Conservation (phyloP, 768 basidiomycete species). For the Auricularia heimuer region DNA sequence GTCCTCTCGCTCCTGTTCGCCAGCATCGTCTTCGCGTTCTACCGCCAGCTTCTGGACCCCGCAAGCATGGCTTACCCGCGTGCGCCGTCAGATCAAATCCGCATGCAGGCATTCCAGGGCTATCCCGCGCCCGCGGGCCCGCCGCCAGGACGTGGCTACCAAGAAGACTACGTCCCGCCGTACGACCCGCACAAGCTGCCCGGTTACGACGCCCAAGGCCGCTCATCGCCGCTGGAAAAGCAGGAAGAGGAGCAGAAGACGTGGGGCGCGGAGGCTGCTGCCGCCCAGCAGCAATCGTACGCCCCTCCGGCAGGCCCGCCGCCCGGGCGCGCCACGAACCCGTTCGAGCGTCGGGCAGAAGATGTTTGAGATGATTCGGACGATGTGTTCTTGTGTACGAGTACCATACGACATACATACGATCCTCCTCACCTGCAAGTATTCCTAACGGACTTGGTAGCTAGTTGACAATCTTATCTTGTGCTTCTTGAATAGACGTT, state of each 20-base stretch:
- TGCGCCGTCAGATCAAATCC: constrained; percentile 15
- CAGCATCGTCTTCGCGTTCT: constrained; percentile 57
- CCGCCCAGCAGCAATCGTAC: constrained; percentile 23
- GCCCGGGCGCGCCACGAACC: constrained; percentile 14
- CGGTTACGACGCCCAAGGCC: constrained; percentile 21
- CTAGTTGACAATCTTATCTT: background rate
- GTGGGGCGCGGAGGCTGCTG: constrained; percentile 10
- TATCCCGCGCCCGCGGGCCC: constrained; percentile 31
- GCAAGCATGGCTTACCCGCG: constrained; percentile 26
- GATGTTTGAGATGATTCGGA: background rate
- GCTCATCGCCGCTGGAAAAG: constrained; percentile 14
- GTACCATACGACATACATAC: background rate
- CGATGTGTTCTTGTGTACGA: background rate
- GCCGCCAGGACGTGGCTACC: background rate
- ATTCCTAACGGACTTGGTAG: background rate
- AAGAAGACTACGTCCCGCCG: constrained; percentile 41
- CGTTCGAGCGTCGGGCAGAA: background rate
- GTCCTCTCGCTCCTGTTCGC: constrained; percentile 54
- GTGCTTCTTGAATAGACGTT: background rate
- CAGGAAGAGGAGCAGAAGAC: constrained; percentile 11
- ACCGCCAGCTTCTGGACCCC: constrained; percentile 68
- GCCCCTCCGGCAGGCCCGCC: constrained; percentile 45
- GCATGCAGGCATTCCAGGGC: constrained; percentile 20
- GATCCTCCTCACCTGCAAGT: too few relatives aligned
- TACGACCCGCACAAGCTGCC: constrained; percentile 26